Evolutionary conservation across 2,329 filamentous ascomycete species (phyloP).

Genomic region (Aspergillus costaricaensis): DNA sequence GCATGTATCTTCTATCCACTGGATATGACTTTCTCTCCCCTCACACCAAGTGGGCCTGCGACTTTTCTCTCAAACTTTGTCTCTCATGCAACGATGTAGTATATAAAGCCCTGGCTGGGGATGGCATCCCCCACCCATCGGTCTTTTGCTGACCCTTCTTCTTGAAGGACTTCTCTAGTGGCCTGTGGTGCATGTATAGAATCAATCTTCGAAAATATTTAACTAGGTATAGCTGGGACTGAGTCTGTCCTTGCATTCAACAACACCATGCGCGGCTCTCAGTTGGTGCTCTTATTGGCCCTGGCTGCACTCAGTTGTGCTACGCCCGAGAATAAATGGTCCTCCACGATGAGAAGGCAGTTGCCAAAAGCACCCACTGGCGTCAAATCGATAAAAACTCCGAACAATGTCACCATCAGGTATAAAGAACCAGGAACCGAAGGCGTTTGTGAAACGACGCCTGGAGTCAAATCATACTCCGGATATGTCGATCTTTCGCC

Average conservation of each 20-base stretch:
- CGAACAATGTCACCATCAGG: constrained; percentile 54
- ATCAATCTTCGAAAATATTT: neutral
- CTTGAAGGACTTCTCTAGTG: neutral
- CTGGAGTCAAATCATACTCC: constrained; percentile 58
- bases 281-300: constrained; percentile 24
- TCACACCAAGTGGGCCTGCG: neutral
- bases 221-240: neutral
- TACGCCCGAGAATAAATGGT: constrained; percentile 7
- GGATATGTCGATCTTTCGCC: constrained; percentile 57
- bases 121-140: neutral
- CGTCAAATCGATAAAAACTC: constrained; percentile 41
- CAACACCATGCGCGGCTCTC: constrained; percentile 24
- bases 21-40: neutral
- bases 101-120: neutral
- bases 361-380: constrained; percentile 40
- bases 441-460: constrained; percentile 56
- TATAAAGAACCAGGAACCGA: constrained; percentile 60
- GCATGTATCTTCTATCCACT: too few species aligned
- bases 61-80: neutral
- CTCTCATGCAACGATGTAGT: neutral
- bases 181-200: neutral
- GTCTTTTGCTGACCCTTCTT: neutral
- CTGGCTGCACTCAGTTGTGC: constrained; percentile 22
- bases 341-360: constrained; percentile 30
- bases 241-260: neutral